A percentile compares a stretch with the other conserved stretches of the same genome.
phyloP scores from a whole-genome alignment of 176 grass and related monocot species.

The Oryza longistaminata region DNA sequence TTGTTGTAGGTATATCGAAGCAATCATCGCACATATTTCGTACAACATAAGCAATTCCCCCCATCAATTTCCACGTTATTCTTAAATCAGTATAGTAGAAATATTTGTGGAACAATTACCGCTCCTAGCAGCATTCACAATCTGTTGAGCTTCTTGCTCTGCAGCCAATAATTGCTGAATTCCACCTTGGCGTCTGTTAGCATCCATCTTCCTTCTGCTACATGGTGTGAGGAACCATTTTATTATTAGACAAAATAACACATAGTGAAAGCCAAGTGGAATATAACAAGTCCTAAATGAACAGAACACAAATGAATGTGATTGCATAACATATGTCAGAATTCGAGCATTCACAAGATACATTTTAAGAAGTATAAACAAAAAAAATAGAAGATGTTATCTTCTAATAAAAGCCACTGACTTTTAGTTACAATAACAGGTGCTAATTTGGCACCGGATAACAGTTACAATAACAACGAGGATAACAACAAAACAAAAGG shows the following conservation, averaged over 20 bases:
- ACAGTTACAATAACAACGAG: too few species aligned
- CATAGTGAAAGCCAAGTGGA: not conserved
- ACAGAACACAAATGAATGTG: not conserved
- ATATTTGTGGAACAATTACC: conserved; percentile 14
- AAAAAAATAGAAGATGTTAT: not conserved
- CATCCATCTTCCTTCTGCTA: conserved; percentile 47
- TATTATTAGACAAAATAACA: not conserved
- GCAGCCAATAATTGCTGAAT: conserved; percentile 75
- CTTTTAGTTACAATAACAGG: not conserved
- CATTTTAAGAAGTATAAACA: not conserved
- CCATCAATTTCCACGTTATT: not conserved
- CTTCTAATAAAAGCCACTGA: not conserved
- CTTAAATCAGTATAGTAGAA: not conserved
- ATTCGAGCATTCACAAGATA: not conserved
- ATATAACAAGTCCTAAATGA: not conserved
- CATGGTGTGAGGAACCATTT: not conserved
- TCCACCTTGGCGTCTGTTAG: conserved; percentile 61
- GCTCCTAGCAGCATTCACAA: conserved; percentile 61
- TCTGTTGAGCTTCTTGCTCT: conserved; percentile 74
- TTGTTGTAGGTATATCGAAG: not conserved
- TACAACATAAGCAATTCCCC: not conserved
- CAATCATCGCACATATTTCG: not conserved
- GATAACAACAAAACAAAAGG: not conserved
- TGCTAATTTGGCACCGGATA: not conserved
- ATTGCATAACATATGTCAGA: not conserved